These are phyloP conservation scores for Lachnellula suecica DNA, from an alignment of 2,329 filamentous ascomycete species.

Conservation along the genomic window DNA sequence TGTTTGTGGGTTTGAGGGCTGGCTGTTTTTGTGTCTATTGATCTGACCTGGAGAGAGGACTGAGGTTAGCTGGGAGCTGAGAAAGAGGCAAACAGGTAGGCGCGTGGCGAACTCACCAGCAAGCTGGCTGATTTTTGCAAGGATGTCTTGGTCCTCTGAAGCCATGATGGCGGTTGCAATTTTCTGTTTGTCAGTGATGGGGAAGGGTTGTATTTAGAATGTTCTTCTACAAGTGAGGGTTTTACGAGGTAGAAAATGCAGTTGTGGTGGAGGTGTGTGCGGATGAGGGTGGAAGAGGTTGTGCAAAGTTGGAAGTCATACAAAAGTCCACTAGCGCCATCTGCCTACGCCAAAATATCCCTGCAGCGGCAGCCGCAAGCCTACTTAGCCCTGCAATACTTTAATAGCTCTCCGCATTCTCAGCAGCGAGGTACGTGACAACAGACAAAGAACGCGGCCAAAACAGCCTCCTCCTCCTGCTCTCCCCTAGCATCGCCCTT, in stretches of 20 bases:
- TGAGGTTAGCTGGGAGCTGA: constrained; percentile 36
- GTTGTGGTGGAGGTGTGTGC: neutral
- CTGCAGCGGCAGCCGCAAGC: neutral
- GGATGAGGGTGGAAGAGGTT: neutral
- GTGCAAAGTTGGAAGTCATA: neutral
- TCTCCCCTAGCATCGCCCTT: no score
- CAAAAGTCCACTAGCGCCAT: constrained; percentile 2
- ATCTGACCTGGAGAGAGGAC: constrained; percentile 61
- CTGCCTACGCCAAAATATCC: neutral
- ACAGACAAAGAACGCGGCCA: neutral
- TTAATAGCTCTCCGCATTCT: neutral
- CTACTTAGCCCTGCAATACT: neutral
- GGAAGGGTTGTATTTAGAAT: neutral
- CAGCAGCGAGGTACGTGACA: neutral
- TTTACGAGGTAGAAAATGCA: neutral
- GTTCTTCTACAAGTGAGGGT: neutral
- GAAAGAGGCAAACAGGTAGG: constrained; percentile 40
- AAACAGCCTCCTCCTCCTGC: neutral
- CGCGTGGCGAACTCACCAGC: constrained; percentile 45
- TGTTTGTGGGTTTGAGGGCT: constrained; percentile 35
- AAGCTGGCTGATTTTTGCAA: constrained; percentile 55
- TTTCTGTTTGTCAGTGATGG: constrained; percentile 24
- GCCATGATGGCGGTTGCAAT: constrained; percentile 39
- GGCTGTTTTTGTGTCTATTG: constrained; percentile 73
- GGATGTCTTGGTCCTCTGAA: constrained; percentile 54